A percentile compares a stretch with the other conserved stretches of the same genome.
phyloP scores from a whole-genome alignment of 2,329 filamentous ascomycete species.

The Fusarium azukiicola region DNA sequence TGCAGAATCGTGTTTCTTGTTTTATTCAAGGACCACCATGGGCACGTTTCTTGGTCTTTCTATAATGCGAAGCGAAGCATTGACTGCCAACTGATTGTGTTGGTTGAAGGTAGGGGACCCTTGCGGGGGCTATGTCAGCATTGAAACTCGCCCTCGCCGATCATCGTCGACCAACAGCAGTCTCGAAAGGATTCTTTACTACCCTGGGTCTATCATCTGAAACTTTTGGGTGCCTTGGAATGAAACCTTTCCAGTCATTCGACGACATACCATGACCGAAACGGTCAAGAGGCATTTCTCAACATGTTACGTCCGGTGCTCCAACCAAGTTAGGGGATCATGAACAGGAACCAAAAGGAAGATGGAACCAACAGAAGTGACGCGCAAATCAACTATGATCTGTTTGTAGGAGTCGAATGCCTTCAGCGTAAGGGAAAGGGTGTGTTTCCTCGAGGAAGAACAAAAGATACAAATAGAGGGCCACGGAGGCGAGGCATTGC shows the following conservation, averaged over 20 bases:
- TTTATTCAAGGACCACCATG: background rate
- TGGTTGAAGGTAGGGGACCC: background rate
- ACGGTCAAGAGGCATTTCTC: background rate
- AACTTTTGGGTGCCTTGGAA: background rate
- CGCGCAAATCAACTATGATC: background rate
- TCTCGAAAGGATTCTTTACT: background rate
- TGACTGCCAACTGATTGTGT: background rate
- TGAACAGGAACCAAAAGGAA: background rate
- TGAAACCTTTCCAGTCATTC: background rate
- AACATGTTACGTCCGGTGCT: background rate
- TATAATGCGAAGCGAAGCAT: background rate
- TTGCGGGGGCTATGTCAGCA: background rate
- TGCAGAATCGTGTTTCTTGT: background rate
- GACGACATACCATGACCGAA: background rate
- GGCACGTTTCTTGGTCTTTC: background rate
- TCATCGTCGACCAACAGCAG: background rate
- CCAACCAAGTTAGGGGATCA: background rate
- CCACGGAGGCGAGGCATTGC: background rate
- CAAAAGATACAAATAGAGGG: background rate
- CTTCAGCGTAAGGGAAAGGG: background rate
- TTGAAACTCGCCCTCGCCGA: background rate
- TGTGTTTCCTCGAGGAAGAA: background rate
- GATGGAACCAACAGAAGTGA: background rate
- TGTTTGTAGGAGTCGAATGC: background rate
- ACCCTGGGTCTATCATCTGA: background rate